Base-by-base conservation (phyloP, 2,329 filamentous ascomycete genomes). In the Claviceps sorghi region DNA sequence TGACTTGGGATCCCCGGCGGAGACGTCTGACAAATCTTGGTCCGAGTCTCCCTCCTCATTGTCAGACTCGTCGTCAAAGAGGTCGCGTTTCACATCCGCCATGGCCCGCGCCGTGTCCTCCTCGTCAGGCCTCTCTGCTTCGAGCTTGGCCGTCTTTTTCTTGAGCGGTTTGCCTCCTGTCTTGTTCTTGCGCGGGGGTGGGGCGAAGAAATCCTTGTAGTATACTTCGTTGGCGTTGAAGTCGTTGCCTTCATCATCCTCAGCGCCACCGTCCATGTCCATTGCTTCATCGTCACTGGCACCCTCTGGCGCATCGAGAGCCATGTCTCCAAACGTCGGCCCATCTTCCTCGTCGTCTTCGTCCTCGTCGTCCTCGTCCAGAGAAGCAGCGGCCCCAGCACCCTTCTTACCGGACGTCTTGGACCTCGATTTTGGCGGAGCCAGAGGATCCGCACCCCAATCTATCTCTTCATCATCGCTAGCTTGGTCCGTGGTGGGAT, bases 131-230 rank as follows among this genome's bases (percentile, higher is more conserved):
- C 67, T 56, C 60, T 65, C 60, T 9, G 80, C 65, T 52, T 65
- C 63, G 56, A 66, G 67, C 32, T 61, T 67, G 49, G 66, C 69
- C 10, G 64, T 62, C 51, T 72, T 69, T 57, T 69, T 72, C 32
- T 49, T 46, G 10, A 15, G 9, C 52, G 64, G 66, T 60, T 69
- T 79, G 58, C 63, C 68, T 53, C 63, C 68, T 53, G 64, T 70
- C 60, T 76, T 81, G 53, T 75, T 75, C 56, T 93, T 94, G 59
- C 79, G 81, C 21, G 84, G 77, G 15, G 90, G 90, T 11, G 90
- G 91, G 10, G 86, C 88, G 62, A 96, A 97, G 70, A 96, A 97
- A 66, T 97, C 89, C 55, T 84, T 83, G 68, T 95, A 97, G 69
- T 84, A 88, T 61, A 96, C 75, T 56, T 90, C 84, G 64, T 95